phyloP scores from a whole-genome alignment of 2,329 filamentous ascomycete species.

The Phialophora chinensis region DNA sequence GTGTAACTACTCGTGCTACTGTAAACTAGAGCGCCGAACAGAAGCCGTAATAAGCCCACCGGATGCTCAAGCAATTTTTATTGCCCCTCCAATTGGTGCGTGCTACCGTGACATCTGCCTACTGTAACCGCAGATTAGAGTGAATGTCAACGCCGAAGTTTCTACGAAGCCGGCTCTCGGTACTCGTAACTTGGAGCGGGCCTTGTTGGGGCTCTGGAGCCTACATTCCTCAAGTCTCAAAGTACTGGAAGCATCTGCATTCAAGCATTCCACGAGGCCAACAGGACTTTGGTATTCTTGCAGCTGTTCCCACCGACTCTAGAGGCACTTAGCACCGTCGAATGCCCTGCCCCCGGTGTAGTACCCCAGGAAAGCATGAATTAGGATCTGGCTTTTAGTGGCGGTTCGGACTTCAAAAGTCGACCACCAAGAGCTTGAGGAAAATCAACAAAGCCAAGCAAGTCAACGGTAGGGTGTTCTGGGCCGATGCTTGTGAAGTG shows the following conservation, averaged over 20 bases:
- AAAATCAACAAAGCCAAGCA: not conserved
- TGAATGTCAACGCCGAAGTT: not conserved
- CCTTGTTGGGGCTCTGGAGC: not conserved
- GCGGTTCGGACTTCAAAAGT: not conserved
- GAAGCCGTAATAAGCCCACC: not conserved
- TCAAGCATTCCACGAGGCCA: not conserved
- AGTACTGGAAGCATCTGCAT: not conserved
- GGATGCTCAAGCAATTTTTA: not conserved
- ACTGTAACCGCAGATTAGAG: slow-evolving; percentile 1
- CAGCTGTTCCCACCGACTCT: not conserved
- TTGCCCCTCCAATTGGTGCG: not conserved
- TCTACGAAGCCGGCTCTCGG: not conserved
- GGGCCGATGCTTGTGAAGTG: not conserved
- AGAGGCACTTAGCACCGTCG: not conserved
- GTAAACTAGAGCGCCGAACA: not conserved
- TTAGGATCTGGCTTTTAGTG: not conserved
- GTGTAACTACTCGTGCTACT: too few relatives aligned
- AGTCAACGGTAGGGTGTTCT: not conserved
- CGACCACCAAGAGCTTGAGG: not conserved
- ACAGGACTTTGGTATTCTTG: not conserved
- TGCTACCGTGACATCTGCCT: slow-evolving; percentile 11
- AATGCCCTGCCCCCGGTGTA: not conserved
- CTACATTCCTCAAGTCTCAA: not conserved
- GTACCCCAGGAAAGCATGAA: not conserved
- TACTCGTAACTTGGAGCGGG: not conserved